These are phyloP conservation scores for Penicillium palitans DNA, from an alignment of 2,329 filamentous ascomycete species.

Conservation along the genomic window DNA sequence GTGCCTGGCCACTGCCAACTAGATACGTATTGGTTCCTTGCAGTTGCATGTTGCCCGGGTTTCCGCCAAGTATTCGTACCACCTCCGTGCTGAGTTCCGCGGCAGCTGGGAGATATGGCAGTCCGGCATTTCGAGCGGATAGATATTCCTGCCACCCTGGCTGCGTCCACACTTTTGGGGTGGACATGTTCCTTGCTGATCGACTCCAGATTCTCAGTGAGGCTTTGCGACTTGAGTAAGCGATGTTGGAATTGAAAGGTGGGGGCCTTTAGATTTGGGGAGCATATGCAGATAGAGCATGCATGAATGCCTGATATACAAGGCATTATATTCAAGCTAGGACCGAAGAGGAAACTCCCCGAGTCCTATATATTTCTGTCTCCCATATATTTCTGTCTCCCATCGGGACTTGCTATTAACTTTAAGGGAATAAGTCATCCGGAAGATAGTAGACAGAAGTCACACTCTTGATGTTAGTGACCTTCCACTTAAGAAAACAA, in stretches of 20 bases:
- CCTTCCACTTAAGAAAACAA: no score
- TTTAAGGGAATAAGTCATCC: no score
- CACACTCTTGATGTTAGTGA: no score
- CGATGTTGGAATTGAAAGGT: not conserved
- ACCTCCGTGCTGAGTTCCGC: conserved; percentile 43
- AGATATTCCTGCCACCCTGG: conserved; percentile 11
- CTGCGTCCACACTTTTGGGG: conserved; percentile 1
- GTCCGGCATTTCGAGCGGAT: conserved; percentile 4
- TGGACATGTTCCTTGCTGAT: not conserved
- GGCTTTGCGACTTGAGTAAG: not conserved
- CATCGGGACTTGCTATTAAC: no score
- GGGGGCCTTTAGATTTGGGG: not conserved
- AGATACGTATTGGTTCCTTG: conserved; percentile 45
- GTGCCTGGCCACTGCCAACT: conserved; percentile 34
- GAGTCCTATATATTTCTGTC: not conserved
- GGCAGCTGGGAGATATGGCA: conserved; percentile 41
- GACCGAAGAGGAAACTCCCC: not conserved
- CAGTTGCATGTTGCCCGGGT: conserved; percentile 43
- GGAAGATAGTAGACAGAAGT: no score
- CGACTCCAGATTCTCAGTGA: not conserved
- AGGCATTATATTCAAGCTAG: not conserved
- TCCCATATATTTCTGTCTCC: not conserved
- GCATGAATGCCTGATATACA: not conserved
- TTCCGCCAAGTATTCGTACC: conserved; percentile 45
- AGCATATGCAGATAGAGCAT: not conserved